Conservation (phyloP, 2,329 filamentous ascomycete species). For the Geosmithia putterillii region DNA sequence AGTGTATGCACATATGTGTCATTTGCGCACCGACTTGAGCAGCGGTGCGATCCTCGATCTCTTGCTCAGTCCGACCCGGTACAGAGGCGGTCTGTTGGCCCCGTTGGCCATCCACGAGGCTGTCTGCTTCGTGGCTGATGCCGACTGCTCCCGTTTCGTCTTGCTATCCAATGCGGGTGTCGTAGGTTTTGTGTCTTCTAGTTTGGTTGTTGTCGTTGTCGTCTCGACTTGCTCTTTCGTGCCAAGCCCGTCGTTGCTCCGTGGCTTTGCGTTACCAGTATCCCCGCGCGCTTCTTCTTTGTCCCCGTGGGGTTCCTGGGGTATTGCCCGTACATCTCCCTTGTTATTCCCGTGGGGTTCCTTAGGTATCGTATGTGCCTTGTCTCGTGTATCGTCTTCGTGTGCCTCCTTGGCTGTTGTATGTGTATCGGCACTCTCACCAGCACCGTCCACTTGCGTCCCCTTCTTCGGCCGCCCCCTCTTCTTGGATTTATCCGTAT, state of each 20-base stretch:
- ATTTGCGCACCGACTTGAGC: slow-evolving; percentile 34
- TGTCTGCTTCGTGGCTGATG: no score
- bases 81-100: slow-evolving; percentile 22
- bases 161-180: background rate
- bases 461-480: background rate
- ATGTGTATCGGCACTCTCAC: background rate
- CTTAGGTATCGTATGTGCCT: no score
- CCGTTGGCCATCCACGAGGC: background rate
- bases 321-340: no score
- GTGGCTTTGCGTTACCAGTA: no score
- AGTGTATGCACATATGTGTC: background rate
- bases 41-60: slow-evolving; percentile 36
- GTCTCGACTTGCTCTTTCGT: no score
- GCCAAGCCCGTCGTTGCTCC: no score
- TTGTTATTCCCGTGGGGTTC: no score
- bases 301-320: no score
- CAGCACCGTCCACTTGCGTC: background rate
- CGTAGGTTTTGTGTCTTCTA: no score
- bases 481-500: background rate
- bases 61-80: slow-evolving; percentile 39
- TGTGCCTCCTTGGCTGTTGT: background rate
- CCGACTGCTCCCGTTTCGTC: slow-evolving; percentile 3
- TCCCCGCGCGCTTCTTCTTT: no score
- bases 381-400: no score
- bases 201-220: no score